Conservation (phyloP, 352 stramenopile species). For the Phytophthora fragariae region DNA sequence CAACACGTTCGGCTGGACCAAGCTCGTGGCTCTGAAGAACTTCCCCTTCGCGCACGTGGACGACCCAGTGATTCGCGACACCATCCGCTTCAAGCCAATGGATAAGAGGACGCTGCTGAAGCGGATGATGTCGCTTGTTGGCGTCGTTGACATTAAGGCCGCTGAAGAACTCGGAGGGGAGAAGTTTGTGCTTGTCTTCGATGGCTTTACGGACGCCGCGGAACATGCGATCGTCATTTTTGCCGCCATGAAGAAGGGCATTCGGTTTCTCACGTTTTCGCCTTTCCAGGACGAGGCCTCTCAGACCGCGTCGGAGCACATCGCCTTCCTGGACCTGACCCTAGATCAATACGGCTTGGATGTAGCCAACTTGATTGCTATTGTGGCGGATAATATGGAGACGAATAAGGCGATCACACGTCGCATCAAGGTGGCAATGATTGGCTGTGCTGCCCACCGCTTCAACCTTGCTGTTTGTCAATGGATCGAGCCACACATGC, state of each 20-base stretch:
- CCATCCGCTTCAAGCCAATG: slow-evolving; percentile 13
- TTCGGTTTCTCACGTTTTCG: slow-evolving; percentile 9
- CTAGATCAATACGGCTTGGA: slow-evolving; percentile 12
- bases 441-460: background rate
- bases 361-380: slow-evolving; percentile 8
- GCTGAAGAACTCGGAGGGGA: background rate
- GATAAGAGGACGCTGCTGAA: background rate
- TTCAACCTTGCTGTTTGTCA: background rate
- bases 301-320: slow-evolving; percentile 11
- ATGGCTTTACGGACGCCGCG: slow-evolving; percentile 1
- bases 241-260: slow-evolving; percentile 10
- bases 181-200: slow-evolving; percentile 4
- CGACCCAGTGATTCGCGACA: background rate
- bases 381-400: slow-evolving; percentile 18
- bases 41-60: background rate
- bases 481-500: background rate
- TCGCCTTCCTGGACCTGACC: slow-evolving; percentile 7
- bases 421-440: background rate
- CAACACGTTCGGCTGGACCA: slow-evolving; percentile 10
- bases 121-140: slow-evolving; percentile 3
- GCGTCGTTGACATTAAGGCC: background rate
- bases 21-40: background rate
- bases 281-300: slow-evolving; percentile 3
- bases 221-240: slow-evolving; percentile 14
- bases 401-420: slow-evolving; percentile 13